Evolutionary conservation across 2,329 filamentous ascomycete genomes (phyloP), one percentile per base, ranked within the genome.

Genomic region (Venturiaceae sp.): DNA sequence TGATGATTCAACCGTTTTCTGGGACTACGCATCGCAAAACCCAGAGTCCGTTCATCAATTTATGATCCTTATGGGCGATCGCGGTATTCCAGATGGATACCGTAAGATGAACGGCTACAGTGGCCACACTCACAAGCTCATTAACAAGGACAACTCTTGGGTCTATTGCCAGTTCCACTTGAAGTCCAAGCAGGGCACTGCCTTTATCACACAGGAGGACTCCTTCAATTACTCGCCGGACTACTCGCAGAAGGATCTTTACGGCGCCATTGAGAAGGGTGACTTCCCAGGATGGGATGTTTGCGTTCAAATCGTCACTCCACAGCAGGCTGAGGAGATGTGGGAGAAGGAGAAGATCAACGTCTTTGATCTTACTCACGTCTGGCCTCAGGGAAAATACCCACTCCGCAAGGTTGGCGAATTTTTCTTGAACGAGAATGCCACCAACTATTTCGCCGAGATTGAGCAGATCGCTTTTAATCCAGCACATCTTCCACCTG

Each of bases 381-480:
- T 81, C 59, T 80, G 78, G 78, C 78, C 79, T 3, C 79, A 80
- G 53, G 70, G 71, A 58, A 71, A 77, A 59, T 81, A 78, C 68
- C 79, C 77, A 47, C 72, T 78, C 5, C 77, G 78, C 62, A 78
- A 80, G 68, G 72, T 80, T 34, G 78, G 78, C 62, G 77, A 79
- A 65, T 77, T 80, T 64, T 72, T 71, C 64, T 63, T 81, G 44
- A 80, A 80, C 67, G 77, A 80, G 70, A 81, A 80, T 62, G 74
- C 73, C n/a, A 71, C 80, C 67, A 83, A 83, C 67, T 83, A 83
- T 69, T 83, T 83, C 62, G 79, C 80, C 62, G 82, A 87, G 65
- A 85, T 88, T 54, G 85, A 89, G 73, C 85, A 88, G 67, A 78
- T 82, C 19, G 83, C 84, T 1, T 89, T 87, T 77, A 84, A 80